phyloP scores from a whole-genome alignment of 179 eudicot species.

The Beta macrorhiza region DNA sequence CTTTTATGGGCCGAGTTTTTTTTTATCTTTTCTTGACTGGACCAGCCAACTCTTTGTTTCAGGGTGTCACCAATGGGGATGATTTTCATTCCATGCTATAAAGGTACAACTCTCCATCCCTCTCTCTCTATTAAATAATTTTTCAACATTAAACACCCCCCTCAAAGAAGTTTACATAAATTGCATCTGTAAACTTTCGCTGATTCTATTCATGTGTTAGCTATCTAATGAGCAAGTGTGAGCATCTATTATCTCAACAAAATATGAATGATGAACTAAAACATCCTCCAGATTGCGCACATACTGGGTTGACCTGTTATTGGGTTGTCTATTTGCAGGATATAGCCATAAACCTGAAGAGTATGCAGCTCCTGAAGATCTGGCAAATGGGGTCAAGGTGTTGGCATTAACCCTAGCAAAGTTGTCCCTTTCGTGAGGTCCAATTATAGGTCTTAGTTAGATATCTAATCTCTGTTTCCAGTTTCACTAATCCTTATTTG shows the following conservation, averaged over 20 bases:
- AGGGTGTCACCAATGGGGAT: slow-evolving; percentile 89
- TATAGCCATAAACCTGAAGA: slow-evolving; percentile 95
- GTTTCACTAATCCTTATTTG: not conserved
- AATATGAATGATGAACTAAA: not conserved
- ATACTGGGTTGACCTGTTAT: not conserved
- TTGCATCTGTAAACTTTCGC: not conserved
- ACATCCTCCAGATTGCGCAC: not conserved
- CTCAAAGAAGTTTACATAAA: not conserved
- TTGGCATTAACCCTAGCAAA: slow-evolving; percentile 79
- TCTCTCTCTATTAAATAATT: not conserved
- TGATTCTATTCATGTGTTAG: not conserved
- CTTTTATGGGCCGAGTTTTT: not conserved
- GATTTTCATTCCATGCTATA: slow-evolving; percentile 87
- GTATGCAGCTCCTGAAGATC: slow-evolving; percentile 55
- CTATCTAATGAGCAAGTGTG: not conserved
- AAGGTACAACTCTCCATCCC: slow-evolving; percentile 44
- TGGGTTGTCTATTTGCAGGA: slow-evolving; percentile 44
- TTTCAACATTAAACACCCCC: not conserved
- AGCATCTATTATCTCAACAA: not conserved
- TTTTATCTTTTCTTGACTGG: slow-evolving; percentile 3
- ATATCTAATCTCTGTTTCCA: not conserved
- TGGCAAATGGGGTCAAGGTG: slow-evolving; percentile 79
- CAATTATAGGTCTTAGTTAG: not conserved
- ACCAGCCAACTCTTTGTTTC: slow-evolving; percentile 28
- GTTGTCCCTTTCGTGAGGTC: slow-evolving; percentile 49